These are phyloP conservation scores for Conringia planisiliqua DNA, from an alignment of 345 rosid genomes.

Conservation along the genomic window DNA sequence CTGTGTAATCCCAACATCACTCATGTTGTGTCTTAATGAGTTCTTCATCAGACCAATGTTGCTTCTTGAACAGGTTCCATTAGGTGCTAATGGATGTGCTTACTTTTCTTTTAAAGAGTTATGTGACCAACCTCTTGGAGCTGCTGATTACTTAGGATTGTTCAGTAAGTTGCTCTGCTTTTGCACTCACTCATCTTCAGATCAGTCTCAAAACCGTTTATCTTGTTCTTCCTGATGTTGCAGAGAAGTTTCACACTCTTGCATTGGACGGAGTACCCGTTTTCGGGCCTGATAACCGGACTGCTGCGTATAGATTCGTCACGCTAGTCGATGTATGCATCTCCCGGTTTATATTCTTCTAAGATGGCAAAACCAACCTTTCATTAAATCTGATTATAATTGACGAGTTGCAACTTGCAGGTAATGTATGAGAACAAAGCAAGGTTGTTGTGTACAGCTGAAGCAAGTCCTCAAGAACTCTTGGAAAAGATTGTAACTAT, in stretches of 20 bases:
- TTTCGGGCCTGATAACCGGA: slow-evolving; percentile 78
- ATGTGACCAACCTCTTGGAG: slow-evolving; percentile 93
- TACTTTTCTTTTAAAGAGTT: slow-evolving; percentile 84
- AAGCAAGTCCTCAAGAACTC: slow-evolving; percentile 75
- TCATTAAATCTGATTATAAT: neutral
- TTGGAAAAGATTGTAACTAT: slow-evolving; percentile 64
- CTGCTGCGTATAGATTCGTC: slow-evolving; percentile 91
- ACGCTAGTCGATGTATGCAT: slow-evolving; percentile 83
- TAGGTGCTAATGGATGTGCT: slow-evolving; percentile 90
- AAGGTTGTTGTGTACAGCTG: slow-evolving; percentile 82
- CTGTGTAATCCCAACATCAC: neutral
- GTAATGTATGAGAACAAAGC: slow-evolving; percentile 93
- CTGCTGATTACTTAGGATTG: slow-evolving; percentile 96
- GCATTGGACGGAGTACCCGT: slow-evolving; percentile 83
- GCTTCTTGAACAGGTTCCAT: slow-evolving; percentile 50
- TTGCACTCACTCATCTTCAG: neutral
- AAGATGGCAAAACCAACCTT: neutral
- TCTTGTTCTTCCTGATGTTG: slow-evolving; percentile 10
- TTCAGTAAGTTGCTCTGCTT: slow-evolving; percentile 61
- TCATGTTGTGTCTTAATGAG: neutral
- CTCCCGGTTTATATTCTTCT: neutral
- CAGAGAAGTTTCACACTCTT: slow-evolving; percentile 91
- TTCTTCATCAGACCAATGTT: neutral
- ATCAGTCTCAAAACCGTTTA: neutral
- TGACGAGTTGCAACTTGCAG: slow-evolving; percentile 46